phyloP scores from a whole-genome alignment of 192 early-diverging fungal species.

The Helicostylum pulchrum region DNA sequence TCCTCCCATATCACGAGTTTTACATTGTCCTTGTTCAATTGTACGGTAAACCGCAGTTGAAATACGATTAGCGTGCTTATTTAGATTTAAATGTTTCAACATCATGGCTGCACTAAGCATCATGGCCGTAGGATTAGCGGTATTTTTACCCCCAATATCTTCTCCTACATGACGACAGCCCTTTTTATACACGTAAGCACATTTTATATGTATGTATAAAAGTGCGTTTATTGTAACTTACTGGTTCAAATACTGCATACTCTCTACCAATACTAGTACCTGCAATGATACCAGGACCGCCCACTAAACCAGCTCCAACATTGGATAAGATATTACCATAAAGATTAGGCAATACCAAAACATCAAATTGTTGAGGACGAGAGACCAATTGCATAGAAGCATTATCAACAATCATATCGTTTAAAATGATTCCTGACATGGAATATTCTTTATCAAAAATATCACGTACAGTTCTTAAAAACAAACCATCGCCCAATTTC shows the following conservation, averaged over 20 bases:
- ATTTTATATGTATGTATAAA: background rate
- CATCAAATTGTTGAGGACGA: slow-evolving; percentile 96
- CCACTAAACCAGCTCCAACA: slow-evolving; percentile 93
- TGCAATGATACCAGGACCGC: slow-evolving; percentile 94
- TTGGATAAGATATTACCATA: slow-evolving; percentile 99
- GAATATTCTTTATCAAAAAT: slow-evolving; percentile 87
- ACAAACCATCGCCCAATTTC: slow-evolving; percentile 97
- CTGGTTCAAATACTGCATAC: slow-evolving; percentile 96
- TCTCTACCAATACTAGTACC: slow-evolving; percentile 97
- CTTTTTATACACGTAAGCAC: slow-evolving; percentile 22
- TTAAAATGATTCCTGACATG: slow-evolving; percentile 80
- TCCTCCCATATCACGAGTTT: slow-evolving; percentile 92
- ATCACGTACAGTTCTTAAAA: slow-evolving; percentile 91
- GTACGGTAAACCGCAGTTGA: slow-evolving; percentile 88
- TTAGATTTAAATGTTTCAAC: slow-evolving; percentile 89
- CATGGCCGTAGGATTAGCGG: slow-evolving; percentile 93
- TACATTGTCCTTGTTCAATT: slow-evolving; percentile 67
- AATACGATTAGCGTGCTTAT: slow-evolving; percentile 87
- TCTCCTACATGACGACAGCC: slow-evolving; percentile 96
- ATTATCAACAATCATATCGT: slow-evolving; percentile 99
- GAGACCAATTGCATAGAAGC: slow-evolving; percentile 98
- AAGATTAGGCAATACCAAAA: slow-evolving; percentile 98
- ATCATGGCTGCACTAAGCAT: slow-evolving; percentile 91
- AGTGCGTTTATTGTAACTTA: slow-evolving; percentile 25
- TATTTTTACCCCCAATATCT: slow-evolving; percentile 92